A percentile compares a stretch with the other conserved stretches of the same genome.
Conservation (phyloP, 139 green algal species). For the Chlorella ohadii region DNA sequence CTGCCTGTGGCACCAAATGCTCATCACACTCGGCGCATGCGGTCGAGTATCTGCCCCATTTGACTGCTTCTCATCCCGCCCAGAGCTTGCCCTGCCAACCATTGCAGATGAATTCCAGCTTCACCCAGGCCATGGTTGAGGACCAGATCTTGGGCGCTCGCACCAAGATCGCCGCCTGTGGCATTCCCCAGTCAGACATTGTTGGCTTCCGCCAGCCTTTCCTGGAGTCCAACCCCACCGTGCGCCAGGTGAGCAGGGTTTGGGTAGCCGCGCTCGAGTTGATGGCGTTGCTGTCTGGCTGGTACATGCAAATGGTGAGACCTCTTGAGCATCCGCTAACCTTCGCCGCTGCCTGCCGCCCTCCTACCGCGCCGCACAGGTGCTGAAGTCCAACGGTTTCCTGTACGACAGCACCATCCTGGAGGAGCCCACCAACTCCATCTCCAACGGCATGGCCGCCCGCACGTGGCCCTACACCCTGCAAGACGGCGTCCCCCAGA, state of each 20-base stretch:
- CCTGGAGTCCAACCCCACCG: slow-evolving; percentile 21
- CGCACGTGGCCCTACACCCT: slow-evolving; percentile 44
- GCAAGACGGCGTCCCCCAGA: slow-evolving; percentile 40
- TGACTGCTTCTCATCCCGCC: too few relatives aligned
- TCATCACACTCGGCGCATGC: too few relatives aligned
- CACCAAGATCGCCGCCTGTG: background rate
- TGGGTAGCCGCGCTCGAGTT: background rate
- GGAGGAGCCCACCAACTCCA: background rate
- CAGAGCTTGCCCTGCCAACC: too few relatives aligned
- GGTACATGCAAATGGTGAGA: too few relatives aligned
- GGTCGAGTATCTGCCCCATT: too few relatives aligned
- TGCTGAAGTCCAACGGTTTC: background rate
- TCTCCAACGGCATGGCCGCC: background rate
- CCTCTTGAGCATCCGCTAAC: too few relatives aligned
- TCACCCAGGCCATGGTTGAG: background rate
- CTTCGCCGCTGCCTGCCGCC: background rate
- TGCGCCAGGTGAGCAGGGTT: slow-evolving; percentile 2
- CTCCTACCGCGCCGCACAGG: background rate
- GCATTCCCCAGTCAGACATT: slow-evolving; percentile 25
- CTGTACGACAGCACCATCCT: slow-evolving; percentile 37
- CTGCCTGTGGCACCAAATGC: too few relatives aligned
- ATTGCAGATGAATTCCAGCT: background rate
- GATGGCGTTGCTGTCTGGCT: too few relatives aligned
- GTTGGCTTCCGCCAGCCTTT: slow-evolving; percentile 36
- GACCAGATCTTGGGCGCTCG: slow-evolving; percentile 10